Base-by-base conservation (phyloP, 1,284 basidiomycete genomes). In the Leccinum griseonigrum region DNA sequence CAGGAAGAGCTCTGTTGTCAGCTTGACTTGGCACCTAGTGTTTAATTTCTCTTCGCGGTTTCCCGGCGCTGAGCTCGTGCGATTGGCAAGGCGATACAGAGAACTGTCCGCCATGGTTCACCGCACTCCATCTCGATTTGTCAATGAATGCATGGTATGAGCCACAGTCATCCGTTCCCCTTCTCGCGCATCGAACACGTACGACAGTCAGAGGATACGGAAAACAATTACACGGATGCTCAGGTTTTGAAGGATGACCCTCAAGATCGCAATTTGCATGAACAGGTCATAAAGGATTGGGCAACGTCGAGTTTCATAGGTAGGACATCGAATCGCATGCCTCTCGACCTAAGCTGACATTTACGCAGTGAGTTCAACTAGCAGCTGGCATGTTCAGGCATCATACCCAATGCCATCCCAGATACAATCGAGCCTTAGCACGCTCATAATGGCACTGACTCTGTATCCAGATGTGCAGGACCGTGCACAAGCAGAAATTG, bases 31-130 rank as follows among this genome's bases (percentile, higher is more conserved):
- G 13, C 13, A 14, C 9, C 46, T 54, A 72, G 72, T 70, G 22
- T 29, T 62, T 67, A 36, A 64, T 11, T 54, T 79, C 38, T 76
- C 79, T 0, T 59, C 71, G 7, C 79, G 74, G 75, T 65, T 78
- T 38, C 76, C 77, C 0, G 73, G 74, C 7, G 66, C 69, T 1
- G 61, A 56, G 18, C 67, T 74, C 18, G 64, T 71, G 28, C 71
- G 63, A 31, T 52, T 62, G 22, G 74, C 72, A 6, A 58, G 59
- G 13, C 64, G 68, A 53, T 67, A 70, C 54, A 68, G 62, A 51
- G 61, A 68, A 31, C 52, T 74, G n/a, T 69, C 68, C 14, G 55
- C 68, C n/a, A 61, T 68, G 26, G 65, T 76, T 54, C 65, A 66
- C 52, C 66, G 71, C 11, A 61, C 66, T 11, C 76, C 77, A 1